A percentile compares a stretch with the other conserved stretches of the same genome.
Conservation (phyloP, 2,329 filamentous ascomycete species). For the Dactylellina haptotyla region DNA sequence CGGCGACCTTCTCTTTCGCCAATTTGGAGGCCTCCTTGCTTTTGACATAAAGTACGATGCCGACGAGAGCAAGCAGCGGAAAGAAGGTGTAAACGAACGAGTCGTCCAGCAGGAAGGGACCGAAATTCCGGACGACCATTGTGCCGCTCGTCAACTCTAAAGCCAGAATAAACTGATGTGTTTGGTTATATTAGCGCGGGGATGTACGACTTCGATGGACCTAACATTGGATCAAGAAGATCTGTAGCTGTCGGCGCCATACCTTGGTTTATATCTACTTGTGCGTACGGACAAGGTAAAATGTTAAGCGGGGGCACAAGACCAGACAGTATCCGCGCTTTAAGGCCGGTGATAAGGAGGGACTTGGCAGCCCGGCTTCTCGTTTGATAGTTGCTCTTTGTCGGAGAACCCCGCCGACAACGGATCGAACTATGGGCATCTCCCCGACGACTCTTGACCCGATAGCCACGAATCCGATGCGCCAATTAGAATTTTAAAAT, state of each 20-base stretch:
- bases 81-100: conserved; percentile 50
- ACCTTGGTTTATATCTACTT: too few relatives aligned
- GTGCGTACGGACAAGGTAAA: too few relatives aligned
- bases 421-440: not conserved
- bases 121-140: conserved; percentile 25
- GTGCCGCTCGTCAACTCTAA: not conserved
- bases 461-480: too few relatives aligned
- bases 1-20: not conserved
- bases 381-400: not conserved
- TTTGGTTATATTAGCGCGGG: too few relatives aligned
- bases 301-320: too few relatives aligned
- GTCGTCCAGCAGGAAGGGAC: conserved; percentile 18
- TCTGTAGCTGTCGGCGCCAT: not conserved
- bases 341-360: not conserved
- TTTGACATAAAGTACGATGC: conserved; percentile 28
- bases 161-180: too few relatives aligned
- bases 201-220: too few relatives aligned
- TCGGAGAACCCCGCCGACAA: not conserved
- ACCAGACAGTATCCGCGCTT: too few relatives aligned
- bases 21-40: not conserved
- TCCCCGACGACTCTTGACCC: not conserved
- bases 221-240: not conserved
- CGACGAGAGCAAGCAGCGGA: conserved; percentile 21
- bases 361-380: not conserved
- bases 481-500: not conserved